Evolutionary conservation across 768 basidiomycete species (phyloP), one percentile per base, ranked within the genome.

Genomic region (Collybia sp.): DNA sequence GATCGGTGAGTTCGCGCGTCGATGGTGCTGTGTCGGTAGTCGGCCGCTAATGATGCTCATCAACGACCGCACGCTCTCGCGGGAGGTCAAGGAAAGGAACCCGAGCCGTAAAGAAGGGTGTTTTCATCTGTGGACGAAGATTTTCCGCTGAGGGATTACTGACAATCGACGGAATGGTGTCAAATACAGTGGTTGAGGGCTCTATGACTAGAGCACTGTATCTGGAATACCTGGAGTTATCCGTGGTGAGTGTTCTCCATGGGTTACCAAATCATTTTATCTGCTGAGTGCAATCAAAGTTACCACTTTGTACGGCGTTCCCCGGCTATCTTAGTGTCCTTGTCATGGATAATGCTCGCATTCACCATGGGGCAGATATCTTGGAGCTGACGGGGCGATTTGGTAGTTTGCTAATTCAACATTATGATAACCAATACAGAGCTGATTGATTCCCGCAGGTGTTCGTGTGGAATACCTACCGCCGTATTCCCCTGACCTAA

Each of bases 271-370:
- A 18, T 15, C 40, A 13, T 32, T n/a, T n/a, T n/a, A n/a, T 10
- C 33, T 34, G 10, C 33, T 34, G 33, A 34, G 33, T 34, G 11
- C 33, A n/a, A 37, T 37, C n/a, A n/a, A n/a, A 59, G 55, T 49
- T 64, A 30, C 62, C 60, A 4, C 43, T 53, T 15, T 58, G 50
- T 18, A 49, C 49, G 1, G 47, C 61, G 38, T 66, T 47, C 52
- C 59, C 63, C 3, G 63, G 62, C 12, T 49, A 42, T 18, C 47
- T 60, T 30, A 62, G 59, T 48, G 58, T 64, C 18, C 53, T 64
- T 25, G 49, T 63, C 2, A 66, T 69, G 63, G 66, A 66, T 41
- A 67, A 66, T 53, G 61, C 59, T 12, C 37, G 45, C 2, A 66
- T 68, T 33, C 61, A 67, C 40, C 65, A 67, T 44, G 55, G 59